Percentiles rank a stretch among this genome's conserved stretches.
Conservation (phyloP, 352 stramenopile genomes). For the Phytophthora agathidicida region DNA sequence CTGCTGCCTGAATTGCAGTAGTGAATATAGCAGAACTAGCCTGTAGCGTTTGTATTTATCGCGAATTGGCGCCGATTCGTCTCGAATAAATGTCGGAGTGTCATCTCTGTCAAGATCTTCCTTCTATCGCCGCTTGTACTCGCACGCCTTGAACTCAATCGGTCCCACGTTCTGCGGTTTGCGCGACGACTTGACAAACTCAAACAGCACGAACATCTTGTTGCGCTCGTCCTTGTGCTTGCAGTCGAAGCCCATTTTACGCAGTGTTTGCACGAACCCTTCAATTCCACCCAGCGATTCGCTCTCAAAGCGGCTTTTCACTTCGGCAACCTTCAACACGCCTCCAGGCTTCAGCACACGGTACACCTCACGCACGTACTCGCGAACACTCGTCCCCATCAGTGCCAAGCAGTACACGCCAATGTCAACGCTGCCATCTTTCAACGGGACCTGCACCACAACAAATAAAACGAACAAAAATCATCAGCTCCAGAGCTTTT, state of each 20-base stretch:
- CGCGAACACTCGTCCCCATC: conserved; percentile 97
- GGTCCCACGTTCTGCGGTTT: conserved; percentile 49
- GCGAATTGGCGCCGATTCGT: background rate
- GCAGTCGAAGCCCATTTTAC: conserved; percentile 73
- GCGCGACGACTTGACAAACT: conserved; percentile 74
- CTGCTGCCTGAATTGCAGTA: conserved; percentile 16
- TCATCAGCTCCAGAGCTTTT: background rate
- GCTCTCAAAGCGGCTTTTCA: conserved; percentile 87
- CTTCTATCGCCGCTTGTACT: conserved; percentile 84
- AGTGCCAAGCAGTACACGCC: conserved; percentile 97
- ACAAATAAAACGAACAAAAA: conserved; percentile 5
- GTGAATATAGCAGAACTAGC: background rate
- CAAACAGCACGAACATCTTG: conserved; percentile 89
- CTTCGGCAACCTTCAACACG: conserved; percentile 88
- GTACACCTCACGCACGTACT: conserved; percentile 97
- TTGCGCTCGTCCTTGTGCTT: conserved; percentile 78
- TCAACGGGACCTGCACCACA: conserved; percentile 90
- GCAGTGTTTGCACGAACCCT: conserved; percentile 66
- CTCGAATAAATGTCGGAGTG: conserved; percentile 23
- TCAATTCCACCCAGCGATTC: conserved; percentile 65
- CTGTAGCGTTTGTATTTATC: conserved; percentile 33
- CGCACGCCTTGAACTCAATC: conserved; percentile 84
- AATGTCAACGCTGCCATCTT: conserved; percentile 92
- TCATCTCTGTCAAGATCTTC: background rate
- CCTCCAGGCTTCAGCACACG: conserved; percentile 94